phyloP scores from a whole-genome alignment of 495 filamentous ascomycete species.

The Podospora conica region DNA sequence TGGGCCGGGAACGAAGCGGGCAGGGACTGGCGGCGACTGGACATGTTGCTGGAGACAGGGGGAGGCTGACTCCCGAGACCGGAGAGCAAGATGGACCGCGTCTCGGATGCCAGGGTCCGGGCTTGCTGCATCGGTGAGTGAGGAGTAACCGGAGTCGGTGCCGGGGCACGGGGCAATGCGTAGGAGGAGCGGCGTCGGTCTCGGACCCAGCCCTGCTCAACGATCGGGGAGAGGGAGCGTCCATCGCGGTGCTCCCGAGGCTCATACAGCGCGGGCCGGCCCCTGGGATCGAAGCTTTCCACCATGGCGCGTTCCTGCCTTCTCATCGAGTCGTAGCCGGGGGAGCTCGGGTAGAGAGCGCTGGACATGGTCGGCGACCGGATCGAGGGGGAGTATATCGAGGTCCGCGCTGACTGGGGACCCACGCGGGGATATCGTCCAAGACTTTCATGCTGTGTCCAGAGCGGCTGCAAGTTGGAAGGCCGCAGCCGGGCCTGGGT shows the following conservation, averaged over 20 bases:
- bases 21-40: slow-evolving; percentile 22
- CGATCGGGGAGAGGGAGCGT: slow-evolving; percentile 24
- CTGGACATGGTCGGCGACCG: slow-evolving; percentile 27
- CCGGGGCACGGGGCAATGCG: slow-evolving; percentile 10
- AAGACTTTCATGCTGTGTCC: slow-evolving; percentile 24
- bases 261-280: slow-evolving; percentile 11
- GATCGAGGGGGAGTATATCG: slow-evolving; percentile 25
- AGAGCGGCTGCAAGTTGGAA: slow-evolving; percentile 35
- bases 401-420: slow-evolving; percentile 21
- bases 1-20: slow-evolving; percentile 4
- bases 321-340: slow-evolving; percentile 32
- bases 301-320: slow-evolving; percentile 37
- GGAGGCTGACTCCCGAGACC: slow-evolving; percentile 3
- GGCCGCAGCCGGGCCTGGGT: slow-evolving; percentile 28
- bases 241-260: slow-evolving; percentile 7
- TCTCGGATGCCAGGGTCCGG: slow-evolving; percentile 23
- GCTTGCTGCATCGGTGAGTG: slow-evolving; percentile 5
- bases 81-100: slow-evolving; percentile 25
- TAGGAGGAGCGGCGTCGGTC: slow-evolving; percentile 12
- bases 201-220: slow-evolving; percentile 16
- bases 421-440: slow-evolving; percentile 9
- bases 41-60: neutral
- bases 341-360: slow-evolving; percentile 31
- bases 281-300: slow-evolving; percentile 32
- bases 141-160: slow-evolving; percentile 11